Conservation (phyloP, 495 filamentous ascomycete species). For the Penicillium fimorum region DNA sequence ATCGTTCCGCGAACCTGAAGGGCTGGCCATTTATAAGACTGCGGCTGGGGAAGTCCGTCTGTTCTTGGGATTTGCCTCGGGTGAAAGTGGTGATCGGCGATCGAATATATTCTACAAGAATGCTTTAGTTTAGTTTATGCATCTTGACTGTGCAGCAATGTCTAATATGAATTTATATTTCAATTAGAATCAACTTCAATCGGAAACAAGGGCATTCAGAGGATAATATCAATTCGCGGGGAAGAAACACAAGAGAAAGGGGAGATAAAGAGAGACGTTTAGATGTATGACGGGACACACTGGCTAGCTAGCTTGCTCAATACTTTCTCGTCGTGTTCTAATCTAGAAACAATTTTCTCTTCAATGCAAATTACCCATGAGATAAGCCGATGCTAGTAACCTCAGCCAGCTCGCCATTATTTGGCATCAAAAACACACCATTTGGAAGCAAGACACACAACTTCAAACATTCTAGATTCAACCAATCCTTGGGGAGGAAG, state of each 20-base stretch:
- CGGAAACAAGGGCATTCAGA: too few species aligned
- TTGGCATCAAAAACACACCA: neutral
- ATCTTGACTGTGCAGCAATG: too few species aligned
- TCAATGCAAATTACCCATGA: neutral
- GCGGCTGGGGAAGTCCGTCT: conserved; percentile 17
- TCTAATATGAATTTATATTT: too few species aligned
- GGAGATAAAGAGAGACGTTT: neutral
- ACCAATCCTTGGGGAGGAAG: conserved; percentile 4
- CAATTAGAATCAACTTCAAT: neutral
- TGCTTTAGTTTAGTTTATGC: neutral
- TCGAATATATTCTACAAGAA: conserved; percentile 28
- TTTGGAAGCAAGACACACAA: neutral
- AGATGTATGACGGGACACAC: neutral
- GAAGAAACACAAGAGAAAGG: neutral
- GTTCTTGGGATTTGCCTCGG: conserved; percentile 26
- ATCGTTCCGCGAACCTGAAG: conserved; percentile 23
- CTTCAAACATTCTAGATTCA: conserved; percentile 1
- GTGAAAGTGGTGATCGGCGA: conserved; percentile 16
- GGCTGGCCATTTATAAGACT: conserved; percentile 24
- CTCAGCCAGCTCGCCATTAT: neutral
- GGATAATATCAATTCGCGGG: too few species aligned
- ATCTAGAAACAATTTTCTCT: too few species aligned
- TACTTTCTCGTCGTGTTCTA: neutral
- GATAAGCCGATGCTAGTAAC: neutral
- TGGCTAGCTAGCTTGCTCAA: neutral